Base-by-base conservation (phyloP, 2,329 filamentous ascomycete genomes). In the Ophiobolus disseminans region DNA sequence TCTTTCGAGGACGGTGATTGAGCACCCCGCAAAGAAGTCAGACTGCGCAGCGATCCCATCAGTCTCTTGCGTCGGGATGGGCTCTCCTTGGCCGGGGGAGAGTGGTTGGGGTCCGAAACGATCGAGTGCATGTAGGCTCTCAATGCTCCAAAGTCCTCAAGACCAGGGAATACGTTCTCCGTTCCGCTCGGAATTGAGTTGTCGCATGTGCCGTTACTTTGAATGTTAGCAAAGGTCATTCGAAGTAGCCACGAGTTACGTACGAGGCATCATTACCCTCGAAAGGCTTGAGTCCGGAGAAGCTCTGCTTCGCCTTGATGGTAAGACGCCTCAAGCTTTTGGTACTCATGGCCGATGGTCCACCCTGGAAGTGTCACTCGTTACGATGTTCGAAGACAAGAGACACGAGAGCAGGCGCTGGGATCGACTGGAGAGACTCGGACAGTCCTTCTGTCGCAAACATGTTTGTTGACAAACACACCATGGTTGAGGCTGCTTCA, bases 241-340 rank as follows among this genome's bases (percentile, higher is more conserved):
- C 6, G 11, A 17, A 16, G 10, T 2, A 22, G 13, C 4, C 35
- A 13, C 10, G 19, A 8, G 5, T 5, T 9, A 30, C 39, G 6
- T 4, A 48, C 45, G 46, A 28, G 19, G 46, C 23, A 13, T 26
- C 43, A 5, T 57, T 38, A n/a, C 41, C 43, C 25, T 55, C 48
- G 14, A 39, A 50, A 38, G 53, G 52, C 55, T 65, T 62, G 47
- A 69, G 58, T 13, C 60, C 63, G 5, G 65, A 61, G 30, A 69
- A 47, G 35, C 68, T 70, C 53, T 65, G 68, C 45, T 62, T 70
- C 10, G 62, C 60, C 41, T 57, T 56, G 34, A 68, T 40, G 16
- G 57, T 58, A 19, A 70, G 54, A 28, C 57, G 60, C 44, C 62
- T 63, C 26, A 70, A 47, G 34, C 52, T 57, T 62, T 65, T 72